Base-by-base conservation (phyloP, 768 basidiomycete genomes). In the Lactarius sp. region DNA sequence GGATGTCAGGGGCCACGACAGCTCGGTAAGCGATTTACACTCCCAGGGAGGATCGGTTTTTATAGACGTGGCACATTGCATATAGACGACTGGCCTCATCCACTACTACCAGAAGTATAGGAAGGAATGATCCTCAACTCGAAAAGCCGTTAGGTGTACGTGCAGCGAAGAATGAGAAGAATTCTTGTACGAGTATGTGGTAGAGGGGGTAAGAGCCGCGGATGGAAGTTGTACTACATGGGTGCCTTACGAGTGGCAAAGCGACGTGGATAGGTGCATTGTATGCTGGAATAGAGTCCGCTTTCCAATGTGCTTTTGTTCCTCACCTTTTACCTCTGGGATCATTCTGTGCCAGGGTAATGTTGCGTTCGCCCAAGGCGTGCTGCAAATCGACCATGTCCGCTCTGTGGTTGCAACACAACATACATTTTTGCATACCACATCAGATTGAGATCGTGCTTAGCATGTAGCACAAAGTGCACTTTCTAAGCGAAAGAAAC, bases 21-120 rank as follows among this genome's bases (percentile, higher is more conserved):
- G 86, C 70, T 98, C 94, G 69, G 80, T 81, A 66, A 69, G 79
- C 69, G 12, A 60, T 22, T 62, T 18, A 33, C 16, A 2, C 16
- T 0, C 31, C 41, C 34, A 42, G 2, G 39, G 31, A 4, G 49
- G 52, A 20, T 22, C 47, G 33, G 49, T 7, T 44, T 27, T n/a
- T 18, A 56, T 37, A 46, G 46, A 52, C 33, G 33, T 59, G 41
- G 20, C 31, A 64, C 52, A 52, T 34, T 62, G 33, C 54, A 36
- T 66, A 12, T 69, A 94, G 90, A 99, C 96, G 1, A 92, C 94
- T 3, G 95, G 96, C 20, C 80, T 99, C 61, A 98, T 99, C 75
- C 90, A 97, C 77, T 96, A 92, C 77, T 99, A 96, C 77, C 92
- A 96, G 82, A 88, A 89, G 73, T 78, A 87, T 78, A 83, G 94